These are phyloP conservation scores for Cyberlindnera subsufficiens DNA, from an alignment of 805 yeast species.

Conservation along the genomic window DNA sequence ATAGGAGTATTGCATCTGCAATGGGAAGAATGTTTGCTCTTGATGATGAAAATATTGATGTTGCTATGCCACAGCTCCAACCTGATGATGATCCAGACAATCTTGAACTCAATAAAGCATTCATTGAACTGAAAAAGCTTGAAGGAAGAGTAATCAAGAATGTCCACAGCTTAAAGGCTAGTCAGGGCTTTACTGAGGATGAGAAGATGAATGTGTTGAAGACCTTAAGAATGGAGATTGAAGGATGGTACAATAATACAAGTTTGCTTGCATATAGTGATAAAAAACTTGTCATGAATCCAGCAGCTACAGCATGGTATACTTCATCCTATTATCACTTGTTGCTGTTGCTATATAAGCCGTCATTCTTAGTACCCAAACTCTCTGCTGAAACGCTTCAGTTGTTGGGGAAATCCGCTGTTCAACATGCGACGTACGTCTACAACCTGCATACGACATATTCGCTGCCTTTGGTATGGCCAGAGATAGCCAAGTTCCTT, in stretches of 20 bases:
- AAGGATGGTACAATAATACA: slow-evolving; percentile 28
- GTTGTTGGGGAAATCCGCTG: slow-evolving; percentile 38
- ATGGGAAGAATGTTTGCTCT: slow-evolving; percentile 44
- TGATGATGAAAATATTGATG: slow-evolving; percentile 45
- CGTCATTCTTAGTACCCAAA: slow-evolving; percentile 41
- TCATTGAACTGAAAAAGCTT: slow-evolving; percentile 38
- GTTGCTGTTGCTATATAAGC: slow-evolving; percentile 41
- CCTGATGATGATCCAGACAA: slow-evolving; percentile 36
- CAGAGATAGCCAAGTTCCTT: slow-evolving; percentile 39
- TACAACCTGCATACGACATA: slow-evolving; percentile 39
- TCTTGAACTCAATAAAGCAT: slow-evolving; percentile 33
- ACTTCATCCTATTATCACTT: slow-evolving; percentile 40
- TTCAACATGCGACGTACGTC: slow-evolving; percentile 40
- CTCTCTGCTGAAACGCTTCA: slow-evolving; percentile 36
- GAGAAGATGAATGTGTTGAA: slow-evolving; percentile 4
- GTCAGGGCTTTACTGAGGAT: slow-evolving; percentile 13
- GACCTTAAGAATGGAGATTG: slow-evolving; percentile 22
- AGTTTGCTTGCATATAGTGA: slow-evolving; percentile 13
- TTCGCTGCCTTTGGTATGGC: slow-evolving; percentile 44
- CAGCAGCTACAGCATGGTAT: slow-evolving; percentile 26
- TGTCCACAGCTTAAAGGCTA: slow-evolving; percentile 40
- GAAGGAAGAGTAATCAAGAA: slow-evolving; percentile 41
- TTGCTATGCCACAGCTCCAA: slow-evolving; percentile 34
- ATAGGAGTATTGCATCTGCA: slow-evolving; percentile 41
- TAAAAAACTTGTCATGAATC: slow-evolving; percentile 6